A percentile compares a stretch with the other conserved stretches of the same genome.
These are phyloP conservation scores for Beauveria medogensis DNA, from an alignment of 2,329 filamentous ascomycete genomes.

Conservation along the genomic window DNA sequence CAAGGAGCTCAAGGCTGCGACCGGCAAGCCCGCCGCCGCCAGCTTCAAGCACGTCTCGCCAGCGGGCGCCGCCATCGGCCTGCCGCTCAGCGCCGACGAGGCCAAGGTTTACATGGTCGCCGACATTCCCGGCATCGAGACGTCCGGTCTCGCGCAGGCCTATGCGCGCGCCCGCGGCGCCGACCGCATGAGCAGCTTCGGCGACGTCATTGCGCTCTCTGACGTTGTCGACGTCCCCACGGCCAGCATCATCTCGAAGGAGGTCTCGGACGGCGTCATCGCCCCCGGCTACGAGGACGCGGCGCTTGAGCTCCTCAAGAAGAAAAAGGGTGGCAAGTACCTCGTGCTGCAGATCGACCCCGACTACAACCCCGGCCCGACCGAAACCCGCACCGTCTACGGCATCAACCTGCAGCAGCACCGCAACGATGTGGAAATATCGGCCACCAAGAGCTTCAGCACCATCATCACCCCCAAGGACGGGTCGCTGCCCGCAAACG, in stretches of 20 bases:
- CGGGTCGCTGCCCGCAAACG: conserved; percentile 65
- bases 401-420: conserved; percentile 82
- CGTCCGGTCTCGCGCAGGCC: conserved; percentile 80
- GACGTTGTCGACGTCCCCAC: conserved; percentile 86
- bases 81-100: conserved; percentile 78
- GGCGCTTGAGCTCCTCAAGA: conserved; percentile 83
- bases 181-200: conserved; percentile 98
- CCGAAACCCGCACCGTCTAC: conserved; percentile 81
- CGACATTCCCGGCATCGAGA: conserved; percentile 83
- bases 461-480: conserved; percentile 83
- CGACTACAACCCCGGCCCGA: conserved; percentile 70
- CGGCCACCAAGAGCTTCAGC: conserved; percentile 65
- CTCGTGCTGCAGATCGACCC: conserved; percentile 92
- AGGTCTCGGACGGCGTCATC: conserved; percentile 95
- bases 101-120: conserved; percentile 98
- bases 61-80: conserved; percentile 87
- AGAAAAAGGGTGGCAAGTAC: conserved; percentile 98
- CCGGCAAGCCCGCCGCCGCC: conserved; percentile 82
- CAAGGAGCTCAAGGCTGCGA: conserved; percentile 85
- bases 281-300: conserved; percentile 79
- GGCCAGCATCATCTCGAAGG: conserved; percentile 94
- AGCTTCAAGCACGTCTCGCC: conserved; percentile 99
- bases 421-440: conserved; percentile 83
- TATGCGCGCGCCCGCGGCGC: conserved; percentile 93
- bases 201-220: conserved; percentile 89